Conservation (phyloP, 116 monocot genomes). For the Papilionanthe hybrid region DNA sequence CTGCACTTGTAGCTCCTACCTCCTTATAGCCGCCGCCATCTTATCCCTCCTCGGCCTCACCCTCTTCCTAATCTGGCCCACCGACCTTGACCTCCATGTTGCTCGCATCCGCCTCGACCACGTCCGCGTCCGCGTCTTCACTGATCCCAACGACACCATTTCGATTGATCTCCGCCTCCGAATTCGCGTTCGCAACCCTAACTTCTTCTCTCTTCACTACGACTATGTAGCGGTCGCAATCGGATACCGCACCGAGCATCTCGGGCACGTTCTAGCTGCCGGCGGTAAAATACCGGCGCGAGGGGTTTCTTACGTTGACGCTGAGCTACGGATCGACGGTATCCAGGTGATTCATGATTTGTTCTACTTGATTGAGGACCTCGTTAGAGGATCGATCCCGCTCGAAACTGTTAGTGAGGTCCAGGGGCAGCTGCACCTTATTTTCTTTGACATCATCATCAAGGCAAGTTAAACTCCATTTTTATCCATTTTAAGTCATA, state of each 20-base stretch:
- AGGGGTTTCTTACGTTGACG: slow-evolving; percentile 71
- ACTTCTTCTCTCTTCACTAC: slow-evolving; percentile 74
- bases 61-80: slow-evolving; percentile 66
- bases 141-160: slow-evolving; percentile 26
- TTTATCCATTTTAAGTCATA: too few relatives aligned
- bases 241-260: slow-evolving; percentile 46
- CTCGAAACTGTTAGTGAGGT: slow-evolving; percentile 70
- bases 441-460: slow-evolving; percentile 57
- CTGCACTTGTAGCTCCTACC: slow-evolving; percentile 31
- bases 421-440: slow-evolving; percentile 38
- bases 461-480: slow-evolving; percentile 25
- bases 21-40: slow-evolving; percentile 25
- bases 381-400: slow-evolving; percentile 50
- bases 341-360: slow-evolving; percentile 48
- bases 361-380: slow-evolving; percentile 70
- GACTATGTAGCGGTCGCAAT: slow-evolving; percentile 32
- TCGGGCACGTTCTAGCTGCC: slow-evolving; percentile 42
- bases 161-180: slow-evolving; percentile 43
- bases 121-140: slow-evolving; percentile 31
- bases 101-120: slow-evolving; percentile 44
- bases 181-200: slow-evolving; percentile 48
- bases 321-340: slow-evolving; percentile 48
- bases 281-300: slow-evolving; percentile 49
- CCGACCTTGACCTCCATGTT: slow-evolving; percentile 53
- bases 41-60: slow-evolving; percentile 19